phyloP scores from a whole-genome alignment of 2,329 filamentous ascomycete genomes.

The Aspergillus sp. region DNA sequence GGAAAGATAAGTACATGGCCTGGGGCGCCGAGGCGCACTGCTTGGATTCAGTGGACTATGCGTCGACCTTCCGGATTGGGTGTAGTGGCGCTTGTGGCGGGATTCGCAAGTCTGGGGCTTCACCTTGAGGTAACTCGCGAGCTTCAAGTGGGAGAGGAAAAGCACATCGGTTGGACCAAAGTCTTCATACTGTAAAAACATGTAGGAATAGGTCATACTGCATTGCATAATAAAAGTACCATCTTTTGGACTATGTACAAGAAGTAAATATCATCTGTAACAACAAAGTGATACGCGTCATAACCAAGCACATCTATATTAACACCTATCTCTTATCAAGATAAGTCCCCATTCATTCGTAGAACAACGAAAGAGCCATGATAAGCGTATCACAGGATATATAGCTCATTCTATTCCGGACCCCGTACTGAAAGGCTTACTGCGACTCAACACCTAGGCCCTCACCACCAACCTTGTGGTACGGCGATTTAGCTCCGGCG shows the following conservation, averaged over 20 bases:
- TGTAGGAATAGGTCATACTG: background rate
- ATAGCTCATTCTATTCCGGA: background rate
- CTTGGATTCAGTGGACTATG: background rate
- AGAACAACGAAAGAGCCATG: background rate
- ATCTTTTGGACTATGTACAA: slow-evolving; percentile 13
- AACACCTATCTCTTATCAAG: background rate
- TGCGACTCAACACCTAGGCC: slow-evolving; percentile 41
- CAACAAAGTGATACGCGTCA: background rate
- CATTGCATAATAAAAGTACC: background rate
- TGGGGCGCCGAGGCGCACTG: background rate
- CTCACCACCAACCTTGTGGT: slow-evolving; percentile 45
- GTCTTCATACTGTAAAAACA: background rate
- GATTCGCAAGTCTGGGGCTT: background rate
- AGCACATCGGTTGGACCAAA: background rate
- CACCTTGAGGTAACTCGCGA: no score
- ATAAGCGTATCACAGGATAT: background rate
- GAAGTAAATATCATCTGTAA: slow-evolving; percentile 1
- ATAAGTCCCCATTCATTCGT: background rate
- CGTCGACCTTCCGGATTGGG: background rate
- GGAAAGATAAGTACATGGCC: background rate
- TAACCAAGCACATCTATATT: slow-evolving; percentile 12
- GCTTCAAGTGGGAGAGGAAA: background rate
- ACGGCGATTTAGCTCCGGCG: slow-evolving; percentile 46
- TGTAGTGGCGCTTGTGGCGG: background rate
- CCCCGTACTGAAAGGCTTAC: background rate